These are phyloP conservation scores for Clavulina sp. DNA, from an alignment of 768 basidiomycete species.

Conservation along the genomic window DNA sequence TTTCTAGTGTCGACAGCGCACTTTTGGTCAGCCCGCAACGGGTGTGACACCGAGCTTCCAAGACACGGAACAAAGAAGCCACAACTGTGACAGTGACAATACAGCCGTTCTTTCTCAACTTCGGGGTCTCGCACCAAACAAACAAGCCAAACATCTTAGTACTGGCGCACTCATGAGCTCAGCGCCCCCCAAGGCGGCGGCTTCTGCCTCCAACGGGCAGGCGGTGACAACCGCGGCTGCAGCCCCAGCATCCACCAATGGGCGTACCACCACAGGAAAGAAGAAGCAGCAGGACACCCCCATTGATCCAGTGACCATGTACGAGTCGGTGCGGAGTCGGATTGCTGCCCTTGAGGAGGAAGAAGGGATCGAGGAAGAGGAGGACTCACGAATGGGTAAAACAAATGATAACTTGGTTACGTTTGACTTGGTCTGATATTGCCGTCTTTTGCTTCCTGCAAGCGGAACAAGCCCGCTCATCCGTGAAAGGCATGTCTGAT, in stretches of 20 bases:
- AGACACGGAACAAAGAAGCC: too few relatives aligned
- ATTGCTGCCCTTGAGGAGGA: constrained; percentile 84
- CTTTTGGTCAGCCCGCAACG: too few relatives aligned
- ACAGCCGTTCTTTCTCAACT: too few relatives aligned
- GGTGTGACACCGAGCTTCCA: too few relatives aligned
- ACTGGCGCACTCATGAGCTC: too few relatives aligned
- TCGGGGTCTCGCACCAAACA: too few relatives aligned
- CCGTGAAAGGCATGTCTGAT: constrained; percentile 67
- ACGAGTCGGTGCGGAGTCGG: constrained; percentile 72
- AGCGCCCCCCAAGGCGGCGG: background rate
- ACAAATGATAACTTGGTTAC: background rate
- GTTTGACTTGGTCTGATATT: constrained; percentile 2
- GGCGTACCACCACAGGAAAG: constrained; percentile 27
- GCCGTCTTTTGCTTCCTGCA: background rate
- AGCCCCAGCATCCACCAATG: constrained; percentile 1
- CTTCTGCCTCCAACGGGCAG: background rate
- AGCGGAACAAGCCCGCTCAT: constrained; percentile 83
- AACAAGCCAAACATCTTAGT: too few relatives aligned
- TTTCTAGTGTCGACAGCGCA: too few relatives aligned
- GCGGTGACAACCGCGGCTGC: background rate
- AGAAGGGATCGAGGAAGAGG: constrained; percentile 72
- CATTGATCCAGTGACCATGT: constrained; percentile 69
- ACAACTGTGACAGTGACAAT: too few relatives aligned
- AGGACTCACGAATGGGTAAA: constrained; percentile 61
- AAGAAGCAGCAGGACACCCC: constrained; percentile 50